Evolutionary conservation across 1,284 basidiomycete genomes (phyloP), one percentile per base, ranked within the genome.

Genomic region (Apiotrichum sp.): DNA sequence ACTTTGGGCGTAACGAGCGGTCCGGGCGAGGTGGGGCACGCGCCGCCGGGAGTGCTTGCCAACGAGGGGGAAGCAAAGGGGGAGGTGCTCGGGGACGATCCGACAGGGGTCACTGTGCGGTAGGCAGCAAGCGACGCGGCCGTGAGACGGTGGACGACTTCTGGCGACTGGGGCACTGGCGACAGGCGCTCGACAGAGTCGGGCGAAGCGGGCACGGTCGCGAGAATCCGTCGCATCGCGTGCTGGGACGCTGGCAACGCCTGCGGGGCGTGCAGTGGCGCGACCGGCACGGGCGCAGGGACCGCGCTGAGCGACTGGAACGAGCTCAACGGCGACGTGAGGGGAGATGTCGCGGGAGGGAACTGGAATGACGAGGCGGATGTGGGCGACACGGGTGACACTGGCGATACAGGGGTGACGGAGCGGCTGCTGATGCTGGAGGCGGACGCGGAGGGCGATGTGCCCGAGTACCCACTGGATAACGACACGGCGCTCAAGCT

Each of bases 21-120:
- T 36, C 1, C 33, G 14, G 33, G 46, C 14, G 22, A 31, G 29
- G 40, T 10, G 44, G 39, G 39, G n/a, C 49, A 41, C 3, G 40
- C 39, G 4, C 49, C 49, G 11, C 49, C 49, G 1, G 49, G 49
- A 31, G 49, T 50, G 49, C 49, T 50, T 4, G 49, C 49, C 3
- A 50, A 13, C 4, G 49, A 50, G 3, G 49, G 49, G 14, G 49
- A 50, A 6, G 14, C 32, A 6, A 41, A 39, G 2, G 35, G 47
- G 22, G 34, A 16, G 9, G 34, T 16, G 45, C 2, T 34, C 7
- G n/a, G 7, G 11, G 16, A 35, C 45, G 50, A 47, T 32, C 47
- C n/a, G 44, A 45, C 29, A 9, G 44, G 44, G 4, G 44, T 45
- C 29, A 31, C 5, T 31, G 47, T n/a, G 34, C 40, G 38, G 16